Evolutionary conservation across 106 monocot species (phyloP).

Genomic region (Platanthera zijinensis): DNA sequence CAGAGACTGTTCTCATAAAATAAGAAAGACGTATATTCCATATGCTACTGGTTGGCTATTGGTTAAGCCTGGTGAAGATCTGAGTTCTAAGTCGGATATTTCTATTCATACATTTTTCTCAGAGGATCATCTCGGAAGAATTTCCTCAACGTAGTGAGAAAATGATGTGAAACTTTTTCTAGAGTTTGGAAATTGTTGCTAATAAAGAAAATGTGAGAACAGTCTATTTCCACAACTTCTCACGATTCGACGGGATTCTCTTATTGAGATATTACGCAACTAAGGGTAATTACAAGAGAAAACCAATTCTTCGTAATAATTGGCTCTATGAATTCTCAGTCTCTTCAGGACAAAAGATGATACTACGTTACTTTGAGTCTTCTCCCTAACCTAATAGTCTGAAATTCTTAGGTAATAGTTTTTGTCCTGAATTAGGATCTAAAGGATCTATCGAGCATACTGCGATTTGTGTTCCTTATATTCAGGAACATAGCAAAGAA

Average conservation of each 20-base stretch:
- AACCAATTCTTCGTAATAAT: background rate
- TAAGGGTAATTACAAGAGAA: no score
- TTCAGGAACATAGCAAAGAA: background rate
- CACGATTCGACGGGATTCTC: no score
- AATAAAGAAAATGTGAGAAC: no score
- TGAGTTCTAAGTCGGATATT: background rate
- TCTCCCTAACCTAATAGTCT: background rate
- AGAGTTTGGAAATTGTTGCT: no score
- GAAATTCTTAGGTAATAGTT: background rate
- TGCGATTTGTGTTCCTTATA: background rate
- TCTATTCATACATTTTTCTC: no score
- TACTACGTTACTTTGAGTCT: conserved; percentile 1
- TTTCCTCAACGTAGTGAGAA: background rate
- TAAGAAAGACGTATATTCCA: background rate
- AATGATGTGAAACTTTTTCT: background rate
- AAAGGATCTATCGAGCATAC: conserved; percentile 12
- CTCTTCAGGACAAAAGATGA: background rate
- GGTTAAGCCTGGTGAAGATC: conserved; percentile 4
- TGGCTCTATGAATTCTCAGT: conserved; percentile 7
- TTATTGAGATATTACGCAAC: no score
- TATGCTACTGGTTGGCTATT: background rate
- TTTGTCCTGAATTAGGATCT: background rate
- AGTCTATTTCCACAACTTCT: no score
- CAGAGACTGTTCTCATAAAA: background rate
- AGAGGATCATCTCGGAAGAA: background rate